Evolutionary conservation across 2,329 filamentous ascomycete genomes (phyloP), one percentile per base, ranked within the genome.

Genomic region (Diaporthe amygdali): DNA sequence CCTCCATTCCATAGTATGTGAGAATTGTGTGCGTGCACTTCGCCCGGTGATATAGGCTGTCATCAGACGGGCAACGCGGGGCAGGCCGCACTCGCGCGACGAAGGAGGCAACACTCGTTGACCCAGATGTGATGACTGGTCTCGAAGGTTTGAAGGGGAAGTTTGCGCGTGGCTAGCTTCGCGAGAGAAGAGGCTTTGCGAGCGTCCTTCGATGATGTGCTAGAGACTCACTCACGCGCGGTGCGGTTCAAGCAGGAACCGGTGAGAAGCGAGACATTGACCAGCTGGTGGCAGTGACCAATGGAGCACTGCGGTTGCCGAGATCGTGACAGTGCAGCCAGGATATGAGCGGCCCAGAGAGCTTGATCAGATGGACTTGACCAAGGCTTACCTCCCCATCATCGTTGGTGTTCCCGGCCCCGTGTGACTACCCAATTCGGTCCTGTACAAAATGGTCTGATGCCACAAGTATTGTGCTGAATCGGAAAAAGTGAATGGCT

Each of bases 41-140:
- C n/a, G 37, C 30, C 34, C 8, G 2, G 2, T 17, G 22, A 14
- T n/a, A 3, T 32, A 32, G 25, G 39, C 46, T 34, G 20, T 25
- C 37, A 61, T 56, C 32, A 30, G 10, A 34, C 52, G 34, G 41
- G 32, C 12, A 27, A 17, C 17, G 34, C 12, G 12, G 17, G 5
- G 47, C 41, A 12, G 41, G 22, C 37, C 30, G 22, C 37, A 34
- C 20, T 46, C n/a, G 46, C n/a, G 25, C 27, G 27, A 61, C 46
- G 32, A 22, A 69, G 25, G 55, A 55, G 51, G 37, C 69, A 64
- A 71, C 69, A 69, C 64, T 69, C 46, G 55, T 71, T 71, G 66
- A 27, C 66, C 17, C 54, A 15, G 15, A 37, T 54, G 4, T 46
- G 39, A 20, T 17, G 37, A 17, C 20, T 20, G 34, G 8, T 6